These are phyloP conservation scores for Starmerella bombicola DNA, from an alignment of 805 yeast species.

Conservation along the genomic window DNA sequence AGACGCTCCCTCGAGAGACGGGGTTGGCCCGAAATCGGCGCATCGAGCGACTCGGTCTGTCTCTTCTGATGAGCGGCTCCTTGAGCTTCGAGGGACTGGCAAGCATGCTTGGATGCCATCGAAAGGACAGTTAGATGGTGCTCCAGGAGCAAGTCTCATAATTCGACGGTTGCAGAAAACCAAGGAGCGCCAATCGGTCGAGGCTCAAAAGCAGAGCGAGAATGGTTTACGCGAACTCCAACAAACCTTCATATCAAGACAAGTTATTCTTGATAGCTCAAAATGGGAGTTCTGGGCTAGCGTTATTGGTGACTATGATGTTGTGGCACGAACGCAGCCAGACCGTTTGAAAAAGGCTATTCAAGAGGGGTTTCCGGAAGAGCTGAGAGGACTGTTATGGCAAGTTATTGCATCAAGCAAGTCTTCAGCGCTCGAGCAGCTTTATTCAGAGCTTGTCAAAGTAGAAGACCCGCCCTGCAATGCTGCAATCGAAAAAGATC, in stretches of 20 bases:
- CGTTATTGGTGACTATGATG: slow-evolving; percentile 65
- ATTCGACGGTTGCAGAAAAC: slow-evolving; percentile 22
- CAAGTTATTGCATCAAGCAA: slow-evolving; percentile 76
- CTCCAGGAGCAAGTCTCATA: slow-evolving; percentile 13
- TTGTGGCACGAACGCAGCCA: slow-evolving; percentile 50
- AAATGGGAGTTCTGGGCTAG: slow-evolving; percentile 66
- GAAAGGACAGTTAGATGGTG: slow-evolving; percentile 5
- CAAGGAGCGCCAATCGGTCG: slow-evolving; percentile 17
- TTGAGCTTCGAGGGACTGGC: slow-evolving; percentile 15
- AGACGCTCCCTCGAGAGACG: too few relatives aligned
- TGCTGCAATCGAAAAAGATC: slow-evolving; percentile 65
- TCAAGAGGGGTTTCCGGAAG: slow-evolving; percentile 68
- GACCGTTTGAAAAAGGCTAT: slow-evolving; percentile 48
- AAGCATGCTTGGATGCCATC: slow-evolving; percentile 16
- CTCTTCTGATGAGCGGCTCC: slow-evolving; percentile 11
- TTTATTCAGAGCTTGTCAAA: slow-evolving; percentile 39
- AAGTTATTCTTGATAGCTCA: slow-evolving; percentile 11
- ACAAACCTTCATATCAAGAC: slow-evolving; percentile 25
- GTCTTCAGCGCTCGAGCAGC: slow-evolving; percentile 46
- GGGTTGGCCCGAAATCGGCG: too few relatives aligned
- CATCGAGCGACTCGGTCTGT: too few relatives aligned
- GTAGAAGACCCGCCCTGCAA: slow-evolving; percentile 50
- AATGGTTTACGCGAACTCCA: slow-evolving; percentile 33
- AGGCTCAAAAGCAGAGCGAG: slow-evolving; percentile 41
- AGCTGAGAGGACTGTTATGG: slow-evolving; percentile 84